phyloP scores from a whole-genome alignment of 1,284 basidiomycete species.

The Pseudozyma sp. region DNA sequence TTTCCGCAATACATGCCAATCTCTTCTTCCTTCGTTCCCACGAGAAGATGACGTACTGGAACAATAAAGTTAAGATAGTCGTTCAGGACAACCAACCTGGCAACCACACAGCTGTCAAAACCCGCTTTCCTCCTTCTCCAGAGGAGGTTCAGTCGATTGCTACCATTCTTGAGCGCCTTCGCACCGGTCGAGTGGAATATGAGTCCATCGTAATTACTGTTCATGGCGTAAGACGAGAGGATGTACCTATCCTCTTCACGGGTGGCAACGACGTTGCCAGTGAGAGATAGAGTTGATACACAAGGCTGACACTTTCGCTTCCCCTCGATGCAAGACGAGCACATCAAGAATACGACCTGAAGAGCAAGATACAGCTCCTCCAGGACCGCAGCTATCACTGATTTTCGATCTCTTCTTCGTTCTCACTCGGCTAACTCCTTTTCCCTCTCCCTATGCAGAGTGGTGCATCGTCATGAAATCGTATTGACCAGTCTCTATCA shows the following conservation, averaged over 20 bases:
- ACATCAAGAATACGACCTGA: no score
- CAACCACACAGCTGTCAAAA: slow-evolving; percentile 6
- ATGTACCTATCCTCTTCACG: background rate
- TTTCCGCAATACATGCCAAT: background rate
- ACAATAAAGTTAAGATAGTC: slow-evolving; percentile 7
- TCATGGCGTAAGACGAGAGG: slow-evolving; percentile 2
- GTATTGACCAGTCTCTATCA: no score
- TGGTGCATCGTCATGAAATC: no score
- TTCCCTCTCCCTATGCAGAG: no score
- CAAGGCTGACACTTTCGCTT: no score
- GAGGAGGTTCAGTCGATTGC: background rate
- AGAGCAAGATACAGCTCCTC: no score
- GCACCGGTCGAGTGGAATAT: background rate
- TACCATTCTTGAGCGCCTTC: slow-evolving; percentile 8
- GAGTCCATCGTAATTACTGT: slow-evolving; percentile 11
- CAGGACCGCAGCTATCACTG: no score
- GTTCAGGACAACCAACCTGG: background rate
- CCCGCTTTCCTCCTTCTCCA: slow-evolving; percentile 6
- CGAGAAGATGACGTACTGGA: slow-evolving; percentile 10
- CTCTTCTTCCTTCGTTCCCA: background rate
- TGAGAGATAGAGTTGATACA: background rate
- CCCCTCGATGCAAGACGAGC: no score
- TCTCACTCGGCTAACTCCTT: no score
- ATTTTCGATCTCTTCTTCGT: no score
- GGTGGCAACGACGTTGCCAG: background rate